A percentile compares a stretch with the other conserved stretches of the same genome.
phyloP scores from a whole-genome alignment of 176 grass and related monocot species.

The Triticum timopheevii region DNA sequence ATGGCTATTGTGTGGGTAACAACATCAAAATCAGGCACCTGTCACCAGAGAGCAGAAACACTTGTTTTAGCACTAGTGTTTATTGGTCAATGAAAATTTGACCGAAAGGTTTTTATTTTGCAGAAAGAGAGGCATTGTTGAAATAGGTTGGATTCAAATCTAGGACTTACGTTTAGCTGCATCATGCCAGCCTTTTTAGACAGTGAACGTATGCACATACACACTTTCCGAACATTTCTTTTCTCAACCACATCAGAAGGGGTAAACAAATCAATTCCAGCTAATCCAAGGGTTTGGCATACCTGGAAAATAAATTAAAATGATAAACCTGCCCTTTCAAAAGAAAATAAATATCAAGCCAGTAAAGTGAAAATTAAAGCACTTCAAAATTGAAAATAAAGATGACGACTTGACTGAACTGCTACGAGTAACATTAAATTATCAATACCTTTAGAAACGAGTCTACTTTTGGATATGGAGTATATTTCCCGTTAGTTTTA shows the following conservation, averaged over 20 bases:
- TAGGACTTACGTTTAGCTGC: conserved; percentile 62
- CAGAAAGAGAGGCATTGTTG: background rate
- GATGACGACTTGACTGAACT: background rate
- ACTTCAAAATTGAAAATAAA: background rate
- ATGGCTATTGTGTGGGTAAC: conserved; percentile 89
- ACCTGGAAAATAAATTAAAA: conserved; percentile 49
- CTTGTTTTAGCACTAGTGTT: background rate
- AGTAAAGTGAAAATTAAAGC: background rate
- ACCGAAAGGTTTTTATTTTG: background rate
- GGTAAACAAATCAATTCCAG: conserved; percentile 83
- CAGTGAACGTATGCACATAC: conserved; percentile 84
- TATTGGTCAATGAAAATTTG: background rate
- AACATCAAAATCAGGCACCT: conserved; percentile 94
- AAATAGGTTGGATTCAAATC: background rate
- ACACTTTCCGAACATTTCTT: conserved; percentile 79
- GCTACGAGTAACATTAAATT: background rate
- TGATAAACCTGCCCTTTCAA: background rate
- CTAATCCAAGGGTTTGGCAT: conserved; percentile 84
- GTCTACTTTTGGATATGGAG: conserved; percentile 80
- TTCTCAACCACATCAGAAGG: conserved; percentile 90
- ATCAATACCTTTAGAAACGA: conserved; percentile 84
- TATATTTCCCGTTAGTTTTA: conserved; percentile 65
- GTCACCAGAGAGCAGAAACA: conserved; percentile 15
- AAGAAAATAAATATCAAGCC: conserved; percentile 3
- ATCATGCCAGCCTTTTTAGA: conserved; percentile 66